Percentiles rank a stretch among this genome's conserved stretches.
Conservation (phyloP, 2,329 filamentous ascomycete species). For the Sporothrix variecibatus region DNA sequence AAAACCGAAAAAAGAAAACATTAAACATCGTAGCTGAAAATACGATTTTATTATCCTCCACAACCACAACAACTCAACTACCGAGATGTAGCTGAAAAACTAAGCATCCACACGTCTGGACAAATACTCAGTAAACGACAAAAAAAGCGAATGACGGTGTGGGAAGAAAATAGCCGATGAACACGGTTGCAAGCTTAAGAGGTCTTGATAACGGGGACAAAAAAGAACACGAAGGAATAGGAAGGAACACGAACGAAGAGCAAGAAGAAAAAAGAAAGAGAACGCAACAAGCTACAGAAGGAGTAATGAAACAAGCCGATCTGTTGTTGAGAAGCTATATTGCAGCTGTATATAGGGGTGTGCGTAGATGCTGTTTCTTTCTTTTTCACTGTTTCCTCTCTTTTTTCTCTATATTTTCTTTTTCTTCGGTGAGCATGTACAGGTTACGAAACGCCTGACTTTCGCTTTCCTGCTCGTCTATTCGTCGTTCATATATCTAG, state of each 20-base stretch:
- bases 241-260: background rate
- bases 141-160: background rate
- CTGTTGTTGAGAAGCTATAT: background rate
- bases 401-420: background rate
- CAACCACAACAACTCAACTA: background rate
- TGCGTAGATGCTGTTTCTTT: background rate
- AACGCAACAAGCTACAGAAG: background rate
- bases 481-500: background rate
- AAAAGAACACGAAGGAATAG: background rate
- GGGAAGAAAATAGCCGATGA: background rate
- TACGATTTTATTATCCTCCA: background rate
- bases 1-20: slow-evolving; percentile 7
- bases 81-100: background rate
- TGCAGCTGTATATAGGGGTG: background rate
- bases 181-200: background rate
- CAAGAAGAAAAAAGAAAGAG: background rate
- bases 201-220: background rate
- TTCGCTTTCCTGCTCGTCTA: background rate
- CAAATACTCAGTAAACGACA: background rate
- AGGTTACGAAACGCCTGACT: background rate
- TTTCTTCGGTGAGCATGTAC: background rate
- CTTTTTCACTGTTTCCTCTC: background rate
- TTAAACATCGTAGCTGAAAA: background rate
- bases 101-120: no score
- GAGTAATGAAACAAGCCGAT: background rate